Percentiles rank a stretch among this genome's conserved stretches.
Evolutionary conservation across 768 basidiomycete species (phyloP).

Genomic region (Leccinum imitatum): DNA sequence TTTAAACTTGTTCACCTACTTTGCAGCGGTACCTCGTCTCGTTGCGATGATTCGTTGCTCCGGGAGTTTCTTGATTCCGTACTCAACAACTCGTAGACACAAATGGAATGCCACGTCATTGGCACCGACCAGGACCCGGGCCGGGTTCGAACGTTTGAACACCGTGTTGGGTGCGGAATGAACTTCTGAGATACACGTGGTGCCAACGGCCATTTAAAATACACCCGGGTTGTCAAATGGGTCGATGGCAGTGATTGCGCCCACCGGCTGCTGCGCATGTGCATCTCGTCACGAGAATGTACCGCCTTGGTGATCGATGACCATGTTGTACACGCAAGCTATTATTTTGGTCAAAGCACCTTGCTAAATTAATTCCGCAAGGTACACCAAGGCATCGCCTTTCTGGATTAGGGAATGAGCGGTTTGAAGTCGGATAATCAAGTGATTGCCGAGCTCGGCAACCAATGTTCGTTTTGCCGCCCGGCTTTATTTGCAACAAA

Average conservation of each 20-base stretch:
- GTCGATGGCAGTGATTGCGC: constrained; percentile 23
- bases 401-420: constrained; percentile 29
- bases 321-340: constrained; percentile 19
- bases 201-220: constrained; percentile 5
- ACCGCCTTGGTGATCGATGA: constrained; percentile 1
- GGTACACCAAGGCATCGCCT: constrained; percentile 25
- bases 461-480: constrained; percentile 37
- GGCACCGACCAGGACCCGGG: background rate
- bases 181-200: background rate
- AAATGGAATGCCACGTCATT: background rate
- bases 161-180: background rate
- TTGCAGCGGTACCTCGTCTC: constrained; percentile 64
- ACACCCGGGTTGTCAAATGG: background rate
- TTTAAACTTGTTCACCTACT: constrained; percentile 8
- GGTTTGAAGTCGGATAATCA: constrained; percentile 36
- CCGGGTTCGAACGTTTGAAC: background rate
- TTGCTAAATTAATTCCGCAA: constrained; percentile 25
- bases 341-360: constrained; percentile 15
- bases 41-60: constrained; percentile 38
- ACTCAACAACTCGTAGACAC: background rate
- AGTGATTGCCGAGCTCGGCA: constrained; percentile 39
- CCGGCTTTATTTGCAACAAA: constrained; percentile 42
- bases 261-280: constrained; percentile 19
- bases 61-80: background rate
- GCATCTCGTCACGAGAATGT: background rate